Evolutionary conservation across 805 yeast species (phyloP), one percentile per base, ranked within the genome.

Genomic region (Tetrapisispora fleetii): DNA sequence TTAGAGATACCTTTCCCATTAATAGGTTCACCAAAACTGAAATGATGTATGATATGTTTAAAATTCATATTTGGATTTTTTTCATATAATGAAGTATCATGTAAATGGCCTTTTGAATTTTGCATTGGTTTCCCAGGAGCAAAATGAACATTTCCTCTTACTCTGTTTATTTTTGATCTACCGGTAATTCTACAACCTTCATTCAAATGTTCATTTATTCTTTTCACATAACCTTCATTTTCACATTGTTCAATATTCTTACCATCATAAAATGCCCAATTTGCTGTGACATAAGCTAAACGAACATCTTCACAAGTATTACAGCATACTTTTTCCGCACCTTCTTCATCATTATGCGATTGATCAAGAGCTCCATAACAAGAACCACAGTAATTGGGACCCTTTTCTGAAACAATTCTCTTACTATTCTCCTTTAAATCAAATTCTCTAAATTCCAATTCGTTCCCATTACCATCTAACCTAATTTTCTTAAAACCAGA

Each of bases 181-280:
- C 99, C 99, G 51, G 76, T 75, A 35, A 93, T 74, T 55, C 95
- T 76, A 67, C 99, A 93, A 27, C 99, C 99, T 67, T 91, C 96
- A 50, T 73, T 62, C 47, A 86, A 68, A 58, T 83, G 75, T 16
- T 72, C 75, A 47, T 71, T 74, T 48, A 90, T 66, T 41, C 69
- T 72, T 16, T 70, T 59, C 24, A 87, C 95, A 64, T 86, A 90
- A 7, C 95, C 93, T 64, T 89, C 96, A 14, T 70, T 71, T 63
- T 87, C 96, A 75, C 99, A 91, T 68, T 91, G 98, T 54, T 80
- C 87, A 51, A 93, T 80, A 50, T 85, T 81, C 48, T 76, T 71
- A 50, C 98, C 98, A 64, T 91, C 98, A 58, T 70, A 84, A 67
- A 93, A 91, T 4, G 84, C 90, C 98, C 98, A 93, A 35, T 79